Percentiles rank a stretch among this genome's conserved stretches.
phyloP scores from a whole-genome alignment of 345 rosid genomes.

The Firmiana major region DNA sequence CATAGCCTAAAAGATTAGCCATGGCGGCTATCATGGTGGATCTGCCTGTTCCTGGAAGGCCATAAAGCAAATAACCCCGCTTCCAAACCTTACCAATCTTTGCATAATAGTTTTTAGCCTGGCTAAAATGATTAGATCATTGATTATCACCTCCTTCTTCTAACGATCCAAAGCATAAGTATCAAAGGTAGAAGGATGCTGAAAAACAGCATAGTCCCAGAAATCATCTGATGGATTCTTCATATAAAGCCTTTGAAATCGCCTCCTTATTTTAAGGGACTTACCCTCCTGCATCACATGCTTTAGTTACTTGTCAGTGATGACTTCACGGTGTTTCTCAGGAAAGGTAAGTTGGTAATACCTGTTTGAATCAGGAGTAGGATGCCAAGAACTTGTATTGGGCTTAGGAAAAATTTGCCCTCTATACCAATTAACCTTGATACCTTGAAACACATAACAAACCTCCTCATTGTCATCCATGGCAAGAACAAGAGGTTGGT shows the following conservation, averaged over 20 bases:
- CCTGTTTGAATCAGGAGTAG: conserved; percentile 3
- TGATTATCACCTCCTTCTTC: conserved; percentile 42
- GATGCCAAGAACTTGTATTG: neutral
- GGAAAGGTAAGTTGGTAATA: conserved; percentile 42
- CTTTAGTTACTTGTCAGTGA: conserved; percentile 24
- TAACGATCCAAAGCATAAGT: conserved; percentile 58
- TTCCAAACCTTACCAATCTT: conserved; percentile 73
- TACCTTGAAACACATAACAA: neutral
- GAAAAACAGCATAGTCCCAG: conserved; percentile 40
- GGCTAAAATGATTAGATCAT: conserved; percentile 47
- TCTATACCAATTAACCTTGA: conserved; percentile 40
- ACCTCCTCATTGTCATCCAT: conserved; percentile 46
- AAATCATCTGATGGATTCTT: conserved; percentile 26
- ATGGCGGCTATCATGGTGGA: conserved; percentile 66
- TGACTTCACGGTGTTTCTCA: conserved; percentile 28
- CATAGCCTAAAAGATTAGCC: conserved; percentile 59
- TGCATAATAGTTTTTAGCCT: conserved; percentile 51
- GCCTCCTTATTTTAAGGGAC: conserved; percentile 17
- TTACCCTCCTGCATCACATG: conserved; percentile 39
- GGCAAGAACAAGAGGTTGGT: conserved; percentile 33
- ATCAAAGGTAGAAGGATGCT: conserved; percentile 53
- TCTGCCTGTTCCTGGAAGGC: conserved; percentile 70
- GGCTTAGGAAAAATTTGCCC: neutral
- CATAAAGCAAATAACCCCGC: conserved; percentile 62
- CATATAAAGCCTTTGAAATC: conserved; percentile 47